Evolutionary conservation across 768 basidiomycete genomes (phyloP).

Genomic region (Phaeotremella skinneri): DNA sequence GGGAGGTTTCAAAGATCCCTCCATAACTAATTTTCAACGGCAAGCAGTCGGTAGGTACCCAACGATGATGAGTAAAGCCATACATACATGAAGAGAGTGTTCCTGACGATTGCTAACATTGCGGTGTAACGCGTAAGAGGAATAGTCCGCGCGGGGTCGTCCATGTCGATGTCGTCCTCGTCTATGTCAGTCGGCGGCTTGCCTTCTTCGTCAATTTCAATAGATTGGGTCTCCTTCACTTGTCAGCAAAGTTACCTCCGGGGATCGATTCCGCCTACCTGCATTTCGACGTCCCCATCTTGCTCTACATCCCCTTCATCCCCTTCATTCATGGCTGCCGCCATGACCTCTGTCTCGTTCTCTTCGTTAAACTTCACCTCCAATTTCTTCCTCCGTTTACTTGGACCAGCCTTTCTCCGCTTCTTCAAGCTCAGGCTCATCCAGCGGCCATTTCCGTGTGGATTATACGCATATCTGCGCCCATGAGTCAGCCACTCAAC

Average conservation of each 20-base stretch:
- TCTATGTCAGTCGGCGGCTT: no score
- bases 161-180: conserved; percentile 39
- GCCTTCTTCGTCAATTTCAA: conserved; percentile 1
- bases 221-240: background rate
- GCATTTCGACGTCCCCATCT: conserved; percentile 27
- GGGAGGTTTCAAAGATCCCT: conserved; percentile 77
- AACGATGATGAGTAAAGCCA: background rate
- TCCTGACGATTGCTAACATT: conserved; percentile 79
- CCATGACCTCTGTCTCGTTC: conserved; percentile 50
- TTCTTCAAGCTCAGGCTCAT: conserved; percentile 67
- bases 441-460: conserved; percentile 73
- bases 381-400: conserved; percentile 55
- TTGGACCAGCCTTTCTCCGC: conserved; percentile 60
- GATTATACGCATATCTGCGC: conserved; percentile 75
- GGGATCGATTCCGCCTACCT: background rate
- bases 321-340: conserved; percentile 20
- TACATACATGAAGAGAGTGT: conserved; percentile 78
- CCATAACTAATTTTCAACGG: conserved; percentile 61
- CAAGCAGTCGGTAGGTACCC: no score
- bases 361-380: conserved; percentile 26
- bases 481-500: no score
- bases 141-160: conserved; percentile 47
- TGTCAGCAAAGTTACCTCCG: background rate
- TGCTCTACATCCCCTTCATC: conserved; percentile 55
- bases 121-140: conserved; percentile 80